These are phyloP conservation scores for Suhomyces panamericanus DNA, from an alignment of 1,139 yeast genomes.

Conservation along the genomic window DNA sequence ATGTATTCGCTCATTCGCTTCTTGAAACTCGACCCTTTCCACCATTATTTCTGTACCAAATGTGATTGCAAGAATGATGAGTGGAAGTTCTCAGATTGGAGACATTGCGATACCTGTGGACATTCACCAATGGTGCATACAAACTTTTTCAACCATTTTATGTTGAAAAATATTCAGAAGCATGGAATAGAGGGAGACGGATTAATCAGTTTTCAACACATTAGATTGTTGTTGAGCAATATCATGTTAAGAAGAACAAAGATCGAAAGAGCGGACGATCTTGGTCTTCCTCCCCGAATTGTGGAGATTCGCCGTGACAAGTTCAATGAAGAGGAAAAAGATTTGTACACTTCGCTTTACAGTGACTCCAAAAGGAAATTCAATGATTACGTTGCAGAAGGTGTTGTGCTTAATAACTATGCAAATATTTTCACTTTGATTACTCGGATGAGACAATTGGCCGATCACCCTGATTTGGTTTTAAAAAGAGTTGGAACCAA, in stretches of 20 bases:
- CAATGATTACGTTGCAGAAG: constrained; percentile 87
- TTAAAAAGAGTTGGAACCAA: constrained; percentile 61
- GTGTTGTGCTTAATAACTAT: constrained; percentile 91
- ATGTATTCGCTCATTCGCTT: constrained; percentile 87
- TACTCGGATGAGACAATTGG: constrained; percentile 95
- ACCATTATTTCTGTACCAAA: constrained; percentile 84
- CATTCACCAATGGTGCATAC: constrained; percentile 95
- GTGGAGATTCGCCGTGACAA: constrained; percentile 83
- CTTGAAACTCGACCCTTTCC: constrained; percentile 79
- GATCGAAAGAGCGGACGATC: constrained; percentile 92
- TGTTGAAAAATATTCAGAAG: constrained; percentile 86
- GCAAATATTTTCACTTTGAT: constrained; percentile 95
- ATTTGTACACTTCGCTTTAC: constrained; percentile 82
- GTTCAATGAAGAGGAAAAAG: constrained; percentile 93
- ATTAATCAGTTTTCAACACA: constrained; percentile 68
- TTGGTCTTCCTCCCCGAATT: constrained; percentile 93
- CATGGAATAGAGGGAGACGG: constrained; percentile 83
- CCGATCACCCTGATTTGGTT: constrained; percentile 97
- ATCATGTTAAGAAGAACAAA: constrained; percentile 94
- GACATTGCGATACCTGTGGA: constrained; percentile 82
- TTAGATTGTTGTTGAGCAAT: constrained; percentile 70
- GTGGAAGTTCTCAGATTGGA: constrained; percentile 82
- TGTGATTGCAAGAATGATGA: constrained; percentile 80
- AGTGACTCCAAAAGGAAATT: constrained; percentile 84
- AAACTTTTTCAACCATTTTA: constrained; percentile 91